Percentiles rank a stretch among this genome's conserved stretches.
Evolutionary conservation across 2,329 filamentous ascomycete species (phyloP).

Genomic region (Penicillium sp.): DNA sequence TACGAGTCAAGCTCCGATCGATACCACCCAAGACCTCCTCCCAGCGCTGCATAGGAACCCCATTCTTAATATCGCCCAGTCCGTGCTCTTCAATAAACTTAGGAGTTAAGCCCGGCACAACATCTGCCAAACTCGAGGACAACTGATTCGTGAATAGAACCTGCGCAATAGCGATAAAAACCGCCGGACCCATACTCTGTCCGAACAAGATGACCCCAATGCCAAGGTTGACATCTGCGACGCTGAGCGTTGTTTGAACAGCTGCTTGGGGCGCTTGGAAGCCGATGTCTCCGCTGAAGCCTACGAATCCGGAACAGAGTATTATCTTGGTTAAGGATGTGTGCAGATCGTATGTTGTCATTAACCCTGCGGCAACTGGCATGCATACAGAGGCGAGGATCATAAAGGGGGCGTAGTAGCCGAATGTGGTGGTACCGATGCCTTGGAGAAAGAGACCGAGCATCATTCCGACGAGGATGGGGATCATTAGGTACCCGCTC

Average conservation of each 20-base stretch:
- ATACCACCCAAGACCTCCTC: constrained; percentile 22
- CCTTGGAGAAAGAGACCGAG: too few relatives aligned
- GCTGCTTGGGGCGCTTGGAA: constrained; percentile 33
- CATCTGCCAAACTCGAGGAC: constrained; percentile 12
- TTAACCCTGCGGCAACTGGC: constrained; percentile 36
- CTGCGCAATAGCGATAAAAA: constrained; percentile 56
- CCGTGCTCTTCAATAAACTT: constrained; percentile 18
- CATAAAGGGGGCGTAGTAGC: constrained; percentile 41
- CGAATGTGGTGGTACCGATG: constrained; percentile 14
- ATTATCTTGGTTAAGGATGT: not conserved
- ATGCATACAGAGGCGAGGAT: constrained; percentile 32
- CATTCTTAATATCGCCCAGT: constrained; percentile 20
- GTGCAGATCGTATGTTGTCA: constrained; percentile 32
- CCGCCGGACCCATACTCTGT: constrained; percentile 41
- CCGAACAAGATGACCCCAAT: constrained; percentile 37
- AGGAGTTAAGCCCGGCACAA: constrained; percentile 17
- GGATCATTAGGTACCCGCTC: constrained; percentile 32
- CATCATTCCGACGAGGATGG: constrained; percentile 25
- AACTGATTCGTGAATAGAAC: constrained; percentile 55
- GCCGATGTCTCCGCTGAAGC: constrained; percentile 21
- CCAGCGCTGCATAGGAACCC: constrained; percentile 10
- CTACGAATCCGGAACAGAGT: too few relatives aligned
- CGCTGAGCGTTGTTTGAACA: constrained; percentile 30
- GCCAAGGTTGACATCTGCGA: constrained; percentile 30
- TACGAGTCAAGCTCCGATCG: constrained; percentile 20